Conservation (phyloP, 2,329 filamentous ascomycete genomes). For the Ophioceras dolichostomum region DNA sequence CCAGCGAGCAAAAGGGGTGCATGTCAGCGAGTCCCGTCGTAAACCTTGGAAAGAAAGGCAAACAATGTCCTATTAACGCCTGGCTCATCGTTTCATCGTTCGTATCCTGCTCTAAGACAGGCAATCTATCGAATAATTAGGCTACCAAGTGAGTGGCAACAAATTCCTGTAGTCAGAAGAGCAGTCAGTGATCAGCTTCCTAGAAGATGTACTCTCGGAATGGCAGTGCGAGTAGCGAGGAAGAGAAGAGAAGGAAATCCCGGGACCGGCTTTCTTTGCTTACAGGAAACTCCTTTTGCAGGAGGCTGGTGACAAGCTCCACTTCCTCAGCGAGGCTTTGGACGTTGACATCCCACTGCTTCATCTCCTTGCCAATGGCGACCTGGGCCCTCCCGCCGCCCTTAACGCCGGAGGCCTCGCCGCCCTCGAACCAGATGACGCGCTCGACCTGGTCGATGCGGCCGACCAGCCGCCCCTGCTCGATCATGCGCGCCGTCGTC, state of each 20-base stretch:
- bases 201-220: not conserved
- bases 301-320: conserved; percentile 69
- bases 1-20: too few species aligned
- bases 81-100: too few species aligned
- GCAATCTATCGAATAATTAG: too few species aligned
- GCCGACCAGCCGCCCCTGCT: conserved; percentile 78
- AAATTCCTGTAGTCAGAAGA: conserved; percentile 32
- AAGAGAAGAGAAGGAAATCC: conserved; percentile 1
- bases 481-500: conserved; percentile 90
- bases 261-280: too few species aligned
- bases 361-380: conserved; percentile 56
- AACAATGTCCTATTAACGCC: too few species aligned
- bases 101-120: too few species aligned
- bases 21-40: too few species aligned
- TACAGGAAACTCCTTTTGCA: conserved; percentile 71
- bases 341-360: conserved; percentile 83
- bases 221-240: too few species aligned
- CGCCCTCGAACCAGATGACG: conserved; percentile 73
- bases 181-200: not conserved
- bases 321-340: conserved; percentile 69
- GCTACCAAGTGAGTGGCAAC: conserved; percentile 40
- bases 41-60: too few species aligned
- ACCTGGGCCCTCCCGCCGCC: conserved; percentile 54
- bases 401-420: conserved; percentile 57
- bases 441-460: conserved; percentile 90